Base-by-base conservation (phyloP, 2,329 filamentous ascomycete genomes). In the Colletotrichum godetiae region DNA sequence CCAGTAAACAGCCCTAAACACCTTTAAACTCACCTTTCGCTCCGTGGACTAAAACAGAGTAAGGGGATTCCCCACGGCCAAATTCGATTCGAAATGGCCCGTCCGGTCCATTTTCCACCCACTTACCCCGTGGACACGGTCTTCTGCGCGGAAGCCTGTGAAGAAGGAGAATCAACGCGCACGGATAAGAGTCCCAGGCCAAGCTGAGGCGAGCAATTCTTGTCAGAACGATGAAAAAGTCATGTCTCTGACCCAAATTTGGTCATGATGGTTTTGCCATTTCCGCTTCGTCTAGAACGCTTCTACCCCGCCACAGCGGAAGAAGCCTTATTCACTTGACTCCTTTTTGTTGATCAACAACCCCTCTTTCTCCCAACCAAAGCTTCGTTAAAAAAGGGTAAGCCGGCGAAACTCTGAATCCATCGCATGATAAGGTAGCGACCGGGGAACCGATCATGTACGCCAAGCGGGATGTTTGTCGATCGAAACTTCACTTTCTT, bases 381-480 rank as follows among this genome's bases (percentile, higher is more conserved):
- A 55, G 22, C 46, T 56, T 37, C 31, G 10, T 15, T 31, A 15
- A 56, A 57, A 62, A 57, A 29, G 24, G 24, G 6, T 37, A 53
- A 33, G 33, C 37, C 15, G n/a, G 67, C 52, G 35, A 68, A 64
- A 68, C 59, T 64, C 67, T 63, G 19, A n/a, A 2, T 19, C 10
- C 52, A 7, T 57, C 8, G 29, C 58, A 55, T 15, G 49, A 19
- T 29, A 46, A 42, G 37, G 15, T 42, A 19, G 15, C 33, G 5
- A 56, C 8, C 7, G 24, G 33, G 3, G 46, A n/a, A 37, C 2
- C 35, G 52, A 57, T 49, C 27, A n/a, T 33, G 19, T 27, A 49
- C 27, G 52, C 35, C 33, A 24, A 57, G 59, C 24, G 59, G 15
- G 5, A 68, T 49, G 52, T 55, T 63, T 62, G 59, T 53, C 33